Conservation (phyloP, 208 protist species). For the Leishmania major region DNA sequence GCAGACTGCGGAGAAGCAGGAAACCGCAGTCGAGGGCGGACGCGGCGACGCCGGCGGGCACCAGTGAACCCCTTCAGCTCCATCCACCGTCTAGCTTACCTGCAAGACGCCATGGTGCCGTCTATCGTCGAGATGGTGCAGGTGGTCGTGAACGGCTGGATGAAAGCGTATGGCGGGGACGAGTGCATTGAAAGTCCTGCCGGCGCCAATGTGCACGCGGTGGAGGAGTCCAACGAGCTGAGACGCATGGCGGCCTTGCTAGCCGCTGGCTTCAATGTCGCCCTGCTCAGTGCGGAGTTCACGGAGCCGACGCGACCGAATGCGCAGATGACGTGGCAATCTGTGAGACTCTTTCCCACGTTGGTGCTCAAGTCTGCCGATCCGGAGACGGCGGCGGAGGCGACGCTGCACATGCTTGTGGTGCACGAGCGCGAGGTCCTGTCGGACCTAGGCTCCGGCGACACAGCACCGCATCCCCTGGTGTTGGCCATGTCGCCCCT, state of each 20-base stretch:
- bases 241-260: slow-evolving; percentile 43
- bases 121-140: slow-evolving; percentile 39
- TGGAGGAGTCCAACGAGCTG: slow-evolving; percentile 42
- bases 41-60: not conserved
- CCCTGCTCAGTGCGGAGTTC: slow-evolving; percentile 48
- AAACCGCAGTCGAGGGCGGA: not conserved
- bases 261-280: slow-evolving; percentile 43
- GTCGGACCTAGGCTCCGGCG: slow-evolving; percentile 38
- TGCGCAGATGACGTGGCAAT: slow-evolving; percentile 52
- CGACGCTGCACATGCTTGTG: slow-evolving; percentile 54
- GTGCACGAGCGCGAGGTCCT: slow-evolving; percentile 43
- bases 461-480: slow-evolving; percentile 20
- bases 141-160: slow-evolving; percentile 36
- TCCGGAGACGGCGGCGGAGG: slow-evolving; percentile 23
- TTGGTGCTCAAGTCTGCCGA: slow-evolving; percentile 22
- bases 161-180: slow-evolving; percentile 57
- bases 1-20: slow-evolving; percentile 4
- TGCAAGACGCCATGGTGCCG: slow-evolving; percentile 32
- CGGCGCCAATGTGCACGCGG: slow-evolving; percentile 5
- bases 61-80: slow-evolving; percentile 38
- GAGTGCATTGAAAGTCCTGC: slow-evolving; percentile 45
- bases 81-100: slow-evolving; percentile 48
- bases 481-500: slow-evolving; percentile 58
- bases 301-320: slow-evolving; percentile 22
- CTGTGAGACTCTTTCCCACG: slow-evolving; percentile 37